Conservation (phyloP, 2,329 filamentous ascomycete genomes). For the Apiospora phragmitis region DNA sequence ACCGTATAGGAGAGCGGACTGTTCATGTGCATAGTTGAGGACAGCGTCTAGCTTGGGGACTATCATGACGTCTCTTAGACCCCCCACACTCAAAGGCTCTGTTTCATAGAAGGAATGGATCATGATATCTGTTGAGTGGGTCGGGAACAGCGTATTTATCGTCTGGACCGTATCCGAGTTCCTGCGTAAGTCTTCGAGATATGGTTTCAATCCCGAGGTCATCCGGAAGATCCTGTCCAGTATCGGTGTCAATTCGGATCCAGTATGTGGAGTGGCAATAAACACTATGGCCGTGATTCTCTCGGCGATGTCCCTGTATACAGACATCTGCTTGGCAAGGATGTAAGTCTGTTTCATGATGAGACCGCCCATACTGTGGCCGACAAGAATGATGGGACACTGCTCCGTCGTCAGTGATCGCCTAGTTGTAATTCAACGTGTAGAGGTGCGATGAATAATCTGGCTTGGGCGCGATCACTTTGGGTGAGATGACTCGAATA, state of each 20-base stretch:
- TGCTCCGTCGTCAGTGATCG: neutral
- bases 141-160: slow-evolving; percentile 30
- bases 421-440: neutral
- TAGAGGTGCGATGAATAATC: too few species aligned
- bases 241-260: slow-evolving; percentile 27
- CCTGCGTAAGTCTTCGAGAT: slow-evolving; percentile 23
- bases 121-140: slow-evolving; percentile 18
- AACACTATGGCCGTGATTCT: slow-evolving; percentile 29
- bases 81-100: slow-evolving; percentile 15
- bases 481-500: neutral
- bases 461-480: too few species aligned
- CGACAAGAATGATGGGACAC: slow-evolving; percentile 31
- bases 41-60: slow-evolving; percentile 27
- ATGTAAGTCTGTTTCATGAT: slow-evolving; percentile 35
- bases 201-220: slow-evolving; percentile 19
- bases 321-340: slow-evolving; percentile 19
- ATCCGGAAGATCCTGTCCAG: slow-evolving; percentile 26
- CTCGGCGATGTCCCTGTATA: slow-evolving; percentile 17
- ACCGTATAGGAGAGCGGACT: slow-evolving; percentile 25
- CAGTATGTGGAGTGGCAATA: slow-evolving; percentile 34
- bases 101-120: slow-evolving; percentile 33
- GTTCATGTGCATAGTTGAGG: slow-evolving; percentile 26
- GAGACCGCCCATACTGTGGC: slow-evolving; percentile 37
- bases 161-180: slow-evolving; percentile 22
- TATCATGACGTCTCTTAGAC: slow-evolving; percentile 16